Evolutionary conservation across 352 stramenopile species (phyloP), one percentile per base, ranked within the genome.

Genomic region (Pythium apleroticum): DNA sequence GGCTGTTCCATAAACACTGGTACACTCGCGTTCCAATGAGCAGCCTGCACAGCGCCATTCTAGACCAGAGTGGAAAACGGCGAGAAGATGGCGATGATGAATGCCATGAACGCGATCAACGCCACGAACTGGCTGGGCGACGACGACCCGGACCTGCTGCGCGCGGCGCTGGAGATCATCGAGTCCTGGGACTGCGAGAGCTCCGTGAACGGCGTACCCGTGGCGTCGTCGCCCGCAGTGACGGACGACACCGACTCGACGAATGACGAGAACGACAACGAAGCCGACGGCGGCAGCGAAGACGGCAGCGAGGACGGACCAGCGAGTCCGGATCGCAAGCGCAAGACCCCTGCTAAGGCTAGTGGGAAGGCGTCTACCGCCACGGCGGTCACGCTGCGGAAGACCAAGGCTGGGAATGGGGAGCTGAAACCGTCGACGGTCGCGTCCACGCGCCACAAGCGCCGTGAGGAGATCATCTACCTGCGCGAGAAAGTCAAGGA

Each of bases 121-220:
- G 39, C 30, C 11, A 66, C 59, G 53, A 68, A 28, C 45, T 62
- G 54, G 61, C 50, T 68, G 43, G 43, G 43, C 43, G 39, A 61
- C 12, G 60, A 67, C 19, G 60, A 67, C 30, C 60, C 60, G 20
- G 60, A 67, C 39, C 45, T 57, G 22, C 61, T 68, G 54, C 61
- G 61, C 45, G 61, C 61, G 31, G 61, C 61, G 53, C 61, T 68
- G 53, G 61, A 62, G 53, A 68, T 68, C 45, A 52, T 68, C 52
- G 60, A 67, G 28, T 49, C 60, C 19, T 67, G 60, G 61, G 54
- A 63, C 20, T 56, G 43, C 45, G 53, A 62, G 45, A 63, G 53
- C 53, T 57, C 46, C 8, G 53, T 58, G 53, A 62, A 58, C 28
- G 60, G 39, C 31, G 25, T 68, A 24, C 33, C 45, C 19, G 53